These are phyloP conservation scores for Haematococcus sp. DNA, from an alignment of 139 green algal species.

Conservation along the genomic window DNA sequence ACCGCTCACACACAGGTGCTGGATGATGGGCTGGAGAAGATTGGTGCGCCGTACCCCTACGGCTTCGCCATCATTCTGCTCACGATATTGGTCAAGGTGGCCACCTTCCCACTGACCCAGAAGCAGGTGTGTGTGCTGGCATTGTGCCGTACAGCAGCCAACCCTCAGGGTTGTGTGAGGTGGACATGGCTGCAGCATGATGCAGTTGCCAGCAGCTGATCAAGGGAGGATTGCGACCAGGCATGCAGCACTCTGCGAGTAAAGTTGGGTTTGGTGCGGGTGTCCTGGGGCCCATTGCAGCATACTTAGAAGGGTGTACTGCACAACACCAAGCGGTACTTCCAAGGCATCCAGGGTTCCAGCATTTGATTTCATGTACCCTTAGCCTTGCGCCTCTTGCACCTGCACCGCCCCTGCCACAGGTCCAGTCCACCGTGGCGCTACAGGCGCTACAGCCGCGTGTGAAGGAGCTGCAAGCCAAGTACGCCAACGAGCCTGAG, in stretches of 20 bases:
- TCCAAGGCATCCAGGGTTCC: no score
- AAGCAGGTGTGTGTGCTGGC: constrained; percentile 74
- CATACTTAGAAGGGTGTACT: no score
- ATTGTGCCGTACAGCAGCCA: background rate
- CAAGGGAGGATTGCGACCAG: no score
- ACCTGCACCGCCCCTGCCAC: background rate
- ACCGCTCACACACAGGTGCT: constrained; percentile 51
- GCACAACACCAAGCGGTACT: no score
- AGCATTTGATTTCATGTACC: no score
- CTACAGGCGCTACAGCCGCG: constrained; percentile 89
- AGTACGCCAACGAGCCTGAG: constrained; percentile 83
- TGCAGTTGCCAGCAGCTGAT: no score
- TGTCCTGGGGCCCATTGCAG: no score
- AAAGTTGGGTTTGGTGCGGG: no score
- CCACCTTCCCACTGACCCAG: constrained; percentile 90
- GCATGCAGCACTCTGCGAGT: no score
- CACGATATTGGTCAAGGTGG: constrained; percentile 79
- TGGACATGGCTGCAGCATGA: background rate
- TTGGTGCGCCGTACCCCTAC: constrained; percentile 91
- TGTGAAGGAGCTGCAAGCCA: constrained; percentile 94
- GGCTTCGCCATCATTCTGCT: constrained; percentile 55
- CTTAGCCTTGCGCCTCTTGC: no score
- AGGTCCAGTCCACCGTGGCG: constrained; percentile 89
- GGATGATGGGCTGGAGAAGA: constrained; percentile 65
- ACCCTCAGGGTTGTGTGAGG: background rate